Percentiles rank a stretch among this genome's conserved stretches.
These are phyloP conservation scores for Fomitiporia mediterranea DNA, from an alignment of 1,284 basidiomycete species.

Conservation along the genomic window DNA sequence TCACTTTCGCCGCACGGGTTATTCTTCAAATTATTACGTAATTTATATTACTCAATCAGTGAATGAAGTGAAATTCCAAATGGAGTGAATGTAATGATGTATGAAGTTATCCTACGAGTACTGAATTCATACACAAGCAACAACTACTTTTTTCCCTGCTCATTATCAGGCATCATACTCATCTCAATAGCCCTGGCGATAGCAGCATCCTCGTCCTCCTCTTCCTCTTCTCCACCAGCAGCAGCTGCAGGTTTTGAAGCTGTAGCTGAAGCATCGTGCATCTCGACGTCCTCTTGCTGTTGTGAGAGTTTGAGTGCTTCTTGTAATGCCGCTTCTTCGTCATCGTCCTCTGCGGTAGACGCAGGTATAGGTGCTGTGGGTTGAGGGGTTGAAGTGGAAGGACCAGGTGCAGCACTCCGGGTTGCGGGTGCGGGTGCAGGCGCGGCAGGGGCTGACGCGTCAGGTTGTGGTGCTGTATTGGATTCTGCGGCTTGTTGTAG, in stretches of 20 bases:
- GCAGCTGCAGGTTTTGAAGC: slow-evolving; percentile 19
- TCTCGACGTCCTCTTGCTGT: slow-evolving; percentile 42
- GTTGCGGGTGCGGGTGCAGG: slow-evolving; percentile 33
- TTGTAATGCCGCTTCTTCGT: slow-evolving; percentile 64
- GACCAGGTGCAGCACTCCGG: slow-evolving; percentile 28
- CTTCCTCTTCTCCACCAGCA: slow-evolving; percentile 26
- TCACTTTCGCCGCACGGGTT: neutral
- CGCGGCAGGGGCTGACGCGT: slow-evolving; percentile 26
- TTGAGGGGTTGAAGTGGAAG: slow-evolving; percentile 32
- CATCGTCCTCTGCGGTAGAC: slow-evolving; percentile 46
- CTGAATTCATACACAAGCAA: neutral
- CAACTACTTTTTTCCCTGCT: neutral
- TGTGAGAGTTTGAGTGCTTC: slow-evolving; percentile 58
- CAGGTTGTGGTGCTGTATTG: slow-evolving; percentile 29
- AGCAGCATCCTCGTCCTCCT: slow-evolving; percentile 52
- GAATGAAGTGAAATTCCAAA: neutral
- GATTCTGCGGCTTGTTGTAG: slow-evolving; percentile 42
- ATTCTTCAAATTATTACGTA: neutral
- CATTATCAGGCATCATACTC: slow-evolving; percentile 33
- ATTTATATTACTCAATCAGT: neutral
- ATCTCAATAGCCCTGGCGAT: slow-evolving; percentile 61
- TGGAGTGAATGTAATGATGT: neutral
- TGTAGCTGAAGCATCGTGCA: slow-evolving; percentile 38
- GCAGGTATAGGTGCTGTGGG: slow-evolving; percentile 22
- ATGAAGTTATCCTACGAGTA: neutral